Evolutionary conservation across 148 eudicot genomes (phyloP).

Genomic region (Chenopodium suecicum): DNA sequence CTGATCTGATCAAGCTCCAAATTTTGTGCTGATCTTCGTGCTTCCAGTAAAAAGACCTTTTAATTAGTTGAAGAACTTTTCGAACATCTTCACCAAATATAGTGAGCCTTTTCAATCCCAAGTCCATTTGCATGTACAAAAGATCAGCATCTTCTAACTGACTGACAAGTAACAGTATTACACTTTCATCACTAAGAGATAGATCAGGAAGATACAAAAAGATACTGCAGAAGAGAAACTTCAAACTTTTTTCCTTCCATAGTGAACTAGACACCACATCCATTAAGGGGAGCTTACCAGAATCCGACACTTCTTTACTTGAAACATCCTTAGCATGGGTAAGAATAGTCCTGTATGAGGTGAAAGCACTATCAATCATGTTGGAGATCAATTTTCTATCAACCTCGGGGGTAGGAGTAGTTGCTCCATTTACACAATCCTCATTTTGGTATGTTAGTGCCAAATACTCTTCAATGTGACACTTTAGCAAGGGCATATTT

Average conservation of each 20-base stretch:
- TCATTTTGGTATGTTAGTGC: slow-evolving; percentile 17
- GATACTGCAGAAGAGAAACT: slow-evolving; percentile 24
- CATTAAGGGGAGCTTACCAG: slow-evolving; percentile 27
- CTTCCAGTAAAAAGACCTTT: slow-evolving; percentile 35
- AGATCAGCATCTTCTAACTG: slow-evolving; percentile 31
- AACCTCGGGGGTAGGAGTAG: slow-evolving; percentile 14
- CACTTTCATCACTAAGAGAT: slow-evolving; percentile 28
- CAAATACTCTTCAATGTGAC: slow-evolving; percentile 32
- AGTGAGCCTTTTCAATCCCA: slow-evolving; percentile 33
- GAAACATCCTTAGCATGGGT: slow-evolving; percentile 13
- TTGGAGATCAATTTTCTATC: slow-evolving; percentile 23
- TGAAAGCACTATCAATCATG: slow-evolving; percentile 34
- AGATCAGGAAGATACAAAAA: slow-evolving; percentile 37
- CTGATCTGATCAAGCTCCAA: slow-evolving; percentile 40
- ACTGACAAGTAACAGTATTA: slow-evolving; percentile 35
- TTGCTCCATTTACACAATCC: slow-evolving; percentile 4
- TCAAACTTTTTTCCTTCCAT: slow-evolving; percentile 29
- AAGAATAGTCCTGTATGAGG: slow-evolving; percentile 29
- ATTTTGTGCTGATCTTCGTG: slow-evolving; percentile 31
- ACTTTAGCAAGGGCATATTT: slow-evolving; percentile 33
- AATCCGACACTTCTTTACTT: slow-evolving; percentile 12
- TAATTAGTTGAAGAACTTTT: slow-evolving; percentile 24
- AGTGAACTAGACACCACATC: slow-evolving; percentile 29
- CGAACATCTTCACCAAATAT: slow-evolving; percentile 38
- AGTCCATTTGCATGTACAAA: slow-evolving; percentile 30